These are phyloP conservation scores for Monilinia fructicola DNA, from an alignment of 2,329 filamentous ascomycete species.

Conservation along the genomic window DNA sequence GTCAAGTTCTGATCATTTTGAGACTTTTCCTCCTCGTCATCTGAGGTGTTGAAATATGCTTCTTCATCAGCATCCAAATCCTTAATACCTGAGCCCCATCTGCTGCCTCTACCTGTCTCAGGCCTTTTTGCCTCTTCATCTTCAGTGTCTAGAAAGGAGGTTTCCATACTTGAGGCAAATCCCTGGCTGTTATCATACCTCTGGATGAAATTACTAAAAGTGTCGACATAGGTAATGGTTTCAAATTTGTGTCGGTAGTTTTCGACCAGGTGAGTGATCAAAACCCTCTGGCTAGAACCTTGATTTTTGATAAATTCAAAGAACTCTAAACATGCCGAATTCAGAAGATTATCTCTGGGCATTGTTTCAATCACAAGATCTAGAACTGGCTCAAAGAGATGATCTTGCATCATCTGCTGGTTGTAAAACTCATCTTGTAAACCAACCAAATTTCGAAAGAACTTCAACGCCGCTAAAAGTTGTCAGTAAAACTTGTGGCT, in stretches of 20 bases:
- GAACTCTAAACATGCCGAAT: constrained; percentile 89
- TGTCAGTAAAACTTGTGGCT: constrained; percentile 21
- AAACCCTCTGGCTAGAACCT: constrained; percentile 63
- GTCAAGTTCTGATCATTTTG: constrained; percentile 43
- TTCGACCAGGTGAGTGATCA: constrained; percentile 81
- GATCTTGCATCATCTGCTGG: constrained; percentile 77
- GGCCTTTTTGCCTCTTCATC: constrained; percentile 50
- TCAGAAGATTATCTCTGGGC: constrained; percentile 88
- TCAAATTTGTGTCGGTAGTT: constrained; percentile 77
- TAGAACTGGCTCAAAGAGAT: constrained; percentile 79
- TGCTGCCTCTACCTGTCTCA: constrained; percentile 55
- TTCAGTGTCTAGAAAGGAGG: constrained; percentile 70
- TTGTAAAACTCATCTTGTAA: constrained; percentile 91
- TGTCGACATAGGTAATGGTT: constrained; percentile 77
- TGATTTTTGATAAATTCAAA: constrained; percentile 89
- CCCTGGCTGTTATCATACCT: constrained; percentile 78
- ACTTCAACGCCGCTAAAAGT: constrained; percentile 76
- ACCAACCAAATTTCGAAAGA: constrained; percentile 82
- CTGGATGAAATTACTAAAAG: constrained; percentile 73
- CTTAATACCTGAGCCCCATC: constrained; percentile 67
- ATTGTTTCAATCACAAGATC: constrained; percentile 81
- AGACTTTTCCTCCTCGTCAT: constrained; percentile 68
- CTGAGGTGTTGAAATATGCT: constrained; percentile 89
- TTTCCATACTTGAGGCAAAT: constrained; percentile 63
- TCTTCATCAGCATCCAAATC: constrained; percentile 85